phyloP scores from a whole-genome alignment of 495 filamentous ascomycete genomes.

The Niebla homalea region DNA sequence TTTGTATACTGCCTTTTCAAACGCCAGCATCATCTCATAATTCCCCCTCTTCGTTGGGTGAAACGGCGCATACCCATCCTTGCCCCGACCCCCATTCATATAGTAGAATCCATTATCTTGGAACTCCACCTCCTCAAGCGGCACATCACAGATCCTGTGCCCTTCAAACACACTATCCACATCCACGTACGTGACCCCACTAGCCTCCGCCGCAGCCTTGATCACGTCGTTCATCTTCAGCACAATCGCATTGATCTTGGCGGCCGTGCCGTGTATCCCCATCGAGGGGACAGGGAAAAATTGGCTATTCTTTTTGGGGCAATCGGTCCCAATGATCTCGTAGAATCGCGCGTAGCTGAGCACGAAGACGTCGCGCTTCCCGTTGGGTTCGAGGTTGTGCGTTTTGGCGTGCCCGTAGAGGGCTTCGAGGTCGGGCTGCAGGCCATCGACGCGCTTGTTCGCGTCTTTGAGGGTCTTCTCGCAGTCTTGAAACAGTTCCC shows the following conservation, averaged over 20 bases:
- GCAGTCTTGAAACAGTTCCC: not conserved
- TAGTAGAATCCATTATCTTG: constrained; percentile 7
- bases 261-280: not conserved
- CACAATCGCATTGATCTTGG: not conserved
- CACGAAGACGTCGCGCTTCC: not conserved
- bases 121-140: constrained; percentile 8
- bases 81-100: constrained; percentile 1
- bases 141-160: constrained; percentile 11
- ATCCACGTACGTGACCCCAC: constrained; percentile 19
- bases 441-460: not conserved
- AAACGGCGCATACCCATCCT: constrained; percentile 17
- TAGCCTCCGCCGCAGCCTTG: not conserved
- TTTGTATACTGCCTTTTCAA: constrained; percentile 3
- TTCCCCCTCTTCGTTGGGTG: constrained; percentile 25
- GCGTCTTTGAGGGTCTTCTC: not conserved
- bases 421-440: not conserved
- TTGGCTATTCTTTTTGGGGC: not conserved
- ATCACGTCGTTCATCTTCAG: not conserved
- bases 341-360: not conserved
- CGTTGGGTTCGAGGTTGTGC: not conserved
- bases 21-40: constrained; percentile 25
- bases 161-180: constrained; percentile 31
- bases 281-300: not conserved
- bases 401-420: not conserved
- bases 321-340: not conserved